Conservation (phyloP, 2,329 filamentous ascomycete genomes). For the Fusarium coffeatum region DNA sequence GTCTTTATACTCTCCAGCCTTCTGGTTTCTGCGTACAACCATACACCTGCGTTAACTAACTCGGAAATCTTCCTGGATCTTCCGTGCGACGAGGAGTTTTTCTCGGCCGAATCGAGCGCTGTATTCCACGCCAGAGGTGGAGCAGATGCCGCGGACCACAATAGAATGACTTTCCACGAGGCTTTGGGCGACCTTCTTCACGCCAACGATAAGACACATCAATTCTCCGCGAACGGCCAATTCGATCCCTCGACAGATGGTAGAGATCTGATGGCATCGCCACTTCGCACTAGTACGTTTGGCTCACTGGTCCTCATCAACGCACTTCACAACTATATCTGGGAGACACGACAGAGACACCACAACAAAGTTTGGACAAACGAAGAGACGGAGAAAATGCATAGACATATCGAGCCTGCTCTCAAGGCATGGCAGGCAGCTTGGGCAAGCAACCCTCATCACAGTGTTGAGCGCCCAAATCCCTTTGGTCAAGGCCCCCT, state of each 20-base stretch:
- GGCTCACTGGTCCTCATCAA: constrained; percentile 93
- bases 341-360: constrained; percentile 94
- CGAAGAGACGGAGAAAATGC: constrained; percentile 95
- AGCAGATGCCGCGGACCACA: constrained; percentile 73
- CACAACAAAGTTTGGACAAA: constrained; percentile 90
- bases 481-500: constrained; percentile 84
- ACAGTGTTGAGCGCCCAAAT: constrained; percentile 86
- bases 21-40: constrained; percentile 91
- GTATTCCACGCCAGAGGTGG: constrained; percentile 85
- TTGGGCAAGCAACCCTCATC: constrained; percentile 87
- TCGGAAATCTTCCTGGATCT: constrained; percentile 91
- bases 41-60: constrained; percentile 89
- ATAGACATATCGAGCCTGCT: constrained; percentile 92
- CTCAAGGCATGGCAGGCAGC: constrained; percentile 94
- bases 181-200: constrained; percentile 84
- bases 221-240: constrained; percentile 49
- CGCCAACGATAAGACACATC: constrained; percentile 73
- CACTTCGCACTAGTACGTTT: constrained; percentile 87
- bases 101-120: constrained; percentile 84
- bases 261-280: constrained; percentile 65
- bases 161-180: constrained; percentile 81
- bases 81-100: constrained; percentile 93
- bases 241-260: constrained; percentile 33
- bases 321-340: constrained; percentile 96
- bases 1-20: constrained; percentile 94